Percentiles rank a stretch among this genome's conserved stretches.
Conservation (phyloP, 257 asterid genomes). For the Paraleonurus japonicus region DNA sequence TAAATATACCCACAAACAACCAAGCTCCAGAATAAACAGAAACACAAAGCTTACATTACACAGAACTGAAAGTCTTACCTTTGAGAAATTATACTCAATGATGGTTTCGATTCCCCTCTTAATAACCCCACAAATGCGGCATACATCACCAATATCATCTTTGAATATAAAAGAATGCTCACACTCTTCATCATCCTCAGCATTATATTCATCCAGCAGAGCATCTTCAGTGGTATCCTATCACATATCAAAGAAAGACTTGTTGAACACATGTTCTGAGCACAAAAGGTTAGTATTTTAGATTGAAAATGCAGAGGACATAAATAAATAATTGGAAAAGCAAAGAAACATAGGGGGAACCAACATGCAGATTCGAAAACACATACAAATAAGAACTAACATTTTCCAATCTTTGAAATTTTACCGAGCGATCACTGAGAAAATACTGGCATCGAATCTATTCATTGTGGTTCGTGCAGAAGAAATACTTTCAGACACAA, state of each 20-base stretch:
- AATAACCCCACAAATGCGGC: constrained; percentile 93
- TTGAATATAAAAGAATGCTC: constrained; percentile 83
- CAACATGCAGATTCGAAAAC: background rate
- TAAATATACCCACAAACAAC: constrained; percentile 12
- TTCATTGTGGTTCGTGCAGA: background rate
- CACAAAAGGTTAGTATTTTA: constrained; percentile 3
- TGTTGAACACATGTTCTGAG: background rate
- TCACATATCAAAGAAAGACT: constrained; percentile 27
- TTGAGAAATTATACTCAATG: constrained; percentile 80
- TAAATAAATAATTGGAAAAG: background rate
- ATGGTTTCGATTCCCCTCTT: constrained; percentile 78
- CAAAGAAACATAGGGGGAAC: too few species aligned
- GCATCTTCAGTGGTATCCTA: constrained; percentile 60
- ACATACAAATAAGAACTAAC: background rate
- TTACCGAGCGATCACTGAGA: background rate
- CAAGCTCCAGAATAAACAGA: constrained; percentile 21
- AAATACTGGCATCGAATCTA: background rate
- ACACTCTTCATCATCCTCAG: constrained; percentile 65
- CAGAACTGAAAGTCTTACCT: constrained; percentile 52
- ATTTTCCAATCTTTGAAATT: background rate
- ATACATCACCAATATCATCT: constrained; percentile 94
- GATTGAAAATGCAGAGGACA: constrained; percentile 4
- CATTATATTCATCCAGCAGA: constrained; percentile 37
- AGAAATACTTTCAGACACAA: background rate
- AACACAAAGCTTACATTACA: constrained; percentile 8